Conservation (phyloP, 2,329 filamentous ascomycete species). For the Cladophialophora psammophila region DNA sequence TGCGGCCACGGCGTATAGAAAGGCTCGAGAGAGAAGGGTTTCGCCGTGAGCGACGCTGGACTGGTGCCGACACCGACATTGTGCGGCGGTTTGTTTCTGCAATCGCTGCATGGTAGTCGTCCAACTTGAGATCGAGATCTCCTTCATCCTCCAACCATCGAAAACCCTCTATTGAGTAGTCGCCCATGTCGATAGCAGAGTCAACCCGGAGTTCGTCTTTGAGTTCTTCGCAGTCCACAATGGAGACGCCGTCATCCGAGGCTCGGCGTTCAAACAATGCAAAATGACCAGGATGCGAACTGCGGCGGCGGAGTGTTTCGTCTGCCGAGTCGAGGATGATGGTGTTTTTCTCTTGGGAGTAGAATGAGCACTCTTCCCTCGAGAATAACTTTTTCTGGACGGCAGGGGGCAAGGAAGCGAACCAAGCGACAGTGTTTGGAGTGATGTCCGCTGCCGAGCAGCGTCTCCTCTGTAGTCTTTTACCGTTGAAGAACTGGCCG, state of each 20-base stretch:
- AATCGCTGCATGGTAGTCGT: constrained; percentile 73
- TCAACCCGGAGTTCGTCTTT: constrained; percentile 40
- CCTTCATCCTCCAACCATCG: constrained; percentile 77
- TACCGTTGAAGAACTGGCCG: constrained; percentile 21
- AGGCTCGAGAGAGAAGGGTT: constrained; percentile 75
- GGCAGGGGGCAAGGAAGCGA: constrained; percentile 74
- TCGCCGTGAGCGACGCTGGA: constrained; percentile 67
- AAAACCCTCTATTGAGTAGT: constrained; percentile 71
- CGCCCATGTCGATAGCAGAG: constrained; percentile 52
- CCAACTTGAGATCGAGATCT: constrained; percentile 72
- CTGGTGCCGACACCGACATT: constrained; percentile 41
- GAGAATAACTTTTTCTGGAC: constrained; percentile 74
- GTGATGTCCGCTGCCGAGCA: constrained; percentile 29
- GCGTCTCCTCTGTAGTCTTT: constrained; percentile 26
- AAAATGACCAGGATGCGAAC: constrained; percentile 38
- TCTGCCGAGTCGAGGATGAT: constrained; percentile 66
- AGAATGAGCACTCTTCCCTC: constrained; percentile 71
- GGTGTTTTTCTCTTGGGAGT: constrained; percentile 62
- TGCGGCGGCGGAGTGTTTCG: constrained; percentile 58
- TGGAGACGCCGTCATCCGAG: constrained; percentile 31
- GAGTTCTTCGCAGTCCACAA: constrained; percentile 39
- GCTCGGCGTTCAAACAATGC: constrained; percentile 40
- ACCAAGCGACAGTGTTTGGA: constrained; percentile 63
- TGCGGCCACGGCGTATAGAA: constrained; percentile 66
- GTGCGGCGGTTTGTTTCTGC: constrained; percentile 54